Base-by-base conservation (phyloP, 331 rosid species). In the Rhamnella rubrinervis region DNA sequence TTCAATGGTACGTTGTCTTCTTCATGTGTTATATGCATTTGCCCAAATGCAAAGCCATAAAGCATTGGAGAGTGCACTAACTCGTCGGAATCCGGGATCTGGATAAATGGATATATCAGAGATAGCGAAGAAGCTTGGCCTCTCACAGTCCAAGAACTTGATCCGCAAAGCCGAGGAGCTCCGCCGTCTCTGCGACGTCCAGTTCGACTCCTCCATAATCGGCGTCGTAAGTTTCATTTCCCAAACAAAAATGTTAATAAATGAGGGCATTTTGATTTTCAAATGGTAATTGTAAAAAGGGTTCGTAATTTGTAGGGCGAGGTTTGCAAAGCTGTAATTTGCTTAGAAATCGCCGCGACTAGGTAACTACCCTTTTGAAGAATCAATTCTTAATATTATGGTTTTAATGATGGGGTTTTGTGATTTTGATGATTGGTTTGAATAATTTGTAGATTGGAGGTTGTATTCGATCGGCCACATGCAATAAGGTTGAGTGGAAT, bases 301-400 rank as follows among this genome's bases (percentile, higher is more conserved):
- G 17, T 4, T 20, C 41, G 0, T 44, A 8, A 55, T 67, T 6
- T 56, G 12, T 53, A 91, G 96, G 97, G 99, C 0, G 97, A 91
- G 75, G 88, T 84, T 41, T 93, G 96, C 1, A 95, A 91, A 69
- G 95, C 96, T 21, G 62, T 95, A 4, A 89, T 91, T 67, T 91
- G 96, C 69, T 80, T 95, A 71, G 99, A 95, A 81, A 91, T 95
- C 6, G 86, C 93, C 5, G 96, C 99, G 5, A 75, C 88, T 0
- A 85, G 86, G 96, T 89, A 53, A 14, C 20, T 1, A 26, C 16
- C 52, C 8, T 18, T 52, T 62, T 14, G n/a, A 19, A 44, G 4
- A 44, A 18, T 16, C 1, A 10, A 13, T 14, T 14, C 0, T 0
- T 3, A 7, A 0, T 4, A 5, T 6, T 23, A 1, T 23, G 5